Conservation (phyloP, 352 stramenopile genomes). For the Pythium biforme region DNA sequence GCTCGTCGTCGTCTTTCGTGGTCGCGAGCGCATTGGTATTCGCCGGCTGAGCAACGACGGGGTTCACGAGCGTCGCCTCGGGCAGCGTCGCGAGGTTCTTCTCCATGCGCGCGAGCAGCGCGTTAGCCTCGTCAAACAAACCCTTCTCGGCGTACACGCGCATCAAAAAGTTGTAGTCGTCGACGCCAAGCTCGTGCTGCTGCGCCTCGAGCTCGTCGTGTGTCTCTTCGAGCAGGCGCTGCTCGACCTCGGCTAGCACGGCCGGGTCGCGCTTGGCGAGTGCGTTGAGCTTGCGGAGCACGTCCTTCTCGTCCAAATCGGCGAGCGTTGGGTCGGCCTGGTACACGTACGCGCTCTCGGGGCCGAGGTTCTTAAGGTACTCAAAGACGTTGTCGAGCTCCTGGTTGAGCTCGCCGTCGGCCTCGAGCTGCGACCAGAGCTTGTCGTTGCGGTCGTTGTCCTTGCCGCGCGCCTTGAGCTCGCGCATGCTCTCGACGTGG, state of each 20-base stretch:
- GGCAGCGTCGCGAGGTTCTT: conserved; percentile 40
- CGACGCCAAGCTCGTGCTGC: conserved; percentile 43
- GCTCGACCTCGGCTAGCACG: conserved; percentile 42
- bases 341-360: conserved; percentile 67
- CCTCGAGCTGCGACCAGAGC: conserved; percentile 55
- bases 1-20: conserved; percentile 11
- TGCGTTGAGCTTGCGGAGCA: conserved; percentile 67
- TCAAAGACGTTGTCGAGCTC: conserved; percentile 73
- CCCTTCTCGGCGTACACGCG: conserved; percentile 73
- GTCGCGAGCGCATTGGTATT: conserved; percentile 1
- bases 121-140: conserved; percentile 54
- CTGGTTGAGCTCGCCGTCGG: conserved; percentile 50
- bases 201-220: conserved; percentile 17
- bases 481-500: conserved; percentile 47
- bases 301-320: conserved; percentile 63
- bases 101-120: conserved; percentile 73
- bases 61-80: conserved; percentile 20
- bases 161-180: conserved; percentile 79
- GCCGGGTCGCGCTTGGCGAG: conserved; percentile 45
- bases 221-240: conserved; percentile 21
- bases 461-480: conserved; percentile 40
- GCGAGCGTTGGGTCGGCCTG: conserved; percentile 53
- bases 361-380: conserved; percentile 66
- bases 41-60: neutral
- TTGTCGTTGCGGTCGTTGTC: conserved; percentile 46